Base-by-base conservation (phyloP, 2,329 filamentous ascomycete species). In the Achaetomium macrosporum region DNA sequence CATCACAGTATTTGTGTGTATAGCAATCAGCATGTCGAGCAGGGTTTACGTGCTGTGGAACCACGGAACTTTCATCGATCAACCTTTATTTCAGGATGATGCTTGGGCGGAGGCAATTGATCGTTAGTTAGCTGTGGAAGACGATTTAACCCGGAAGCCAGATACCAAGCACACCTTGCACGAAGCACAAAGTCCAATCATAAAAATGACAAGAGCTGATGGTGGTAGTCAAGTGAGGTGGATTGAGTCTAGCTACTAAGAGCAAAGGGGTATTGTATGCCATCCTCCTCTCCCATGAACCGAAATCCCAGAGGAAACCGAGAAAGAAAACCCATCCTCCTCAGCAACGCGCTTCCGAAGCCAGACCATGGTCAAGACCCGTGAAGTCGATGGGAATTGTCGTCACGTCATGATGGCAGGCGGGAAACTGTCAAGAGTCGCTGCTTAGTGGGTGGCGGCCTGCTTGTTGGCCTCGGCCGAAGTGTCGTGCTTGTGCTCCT, bases 401-500 rank as follows among this genome's bases (percentile, higher is more conserved):
- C 30, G 30, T 50, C 40, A 51, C 51, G 46, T 31, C 20, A 35
- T 35, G 48, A 44, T 36, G 44, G 52, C 44, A 55, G 54, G 42
- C 36, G 54, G 50, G 50, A 53, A 25, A 42, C 46, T 49, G 46
- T 55, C 37, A 13, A 39, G 16, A 39, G 36, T 44, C 44, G 42
- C 13, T 46, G 42, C 57, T 69, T 69, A 71, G 67, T 71, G 68
- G 44, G 61, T 70, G 31, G 63, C 64, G 35, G 57, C 53, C 67
- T 71, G 66, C 68, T 71, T 71, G 67, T 71, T 67, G 61, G 60
- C 61, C 66, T 70, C 68, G 42, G 68, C 68, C 17, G 63, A 64
- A 47, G 66, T 60, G 16, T 69, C 65, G 60, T 66, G 53, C 59
- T 61, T 60, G 50, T 57, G 46, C 66, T 69, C 60, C 31, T 60